These are phyloP conservation scores for Pseudogymnoascus sp. DNA, from an alignment of 2,329 filamentous ascomycete species.

Conservation along the genomic window DNA sequence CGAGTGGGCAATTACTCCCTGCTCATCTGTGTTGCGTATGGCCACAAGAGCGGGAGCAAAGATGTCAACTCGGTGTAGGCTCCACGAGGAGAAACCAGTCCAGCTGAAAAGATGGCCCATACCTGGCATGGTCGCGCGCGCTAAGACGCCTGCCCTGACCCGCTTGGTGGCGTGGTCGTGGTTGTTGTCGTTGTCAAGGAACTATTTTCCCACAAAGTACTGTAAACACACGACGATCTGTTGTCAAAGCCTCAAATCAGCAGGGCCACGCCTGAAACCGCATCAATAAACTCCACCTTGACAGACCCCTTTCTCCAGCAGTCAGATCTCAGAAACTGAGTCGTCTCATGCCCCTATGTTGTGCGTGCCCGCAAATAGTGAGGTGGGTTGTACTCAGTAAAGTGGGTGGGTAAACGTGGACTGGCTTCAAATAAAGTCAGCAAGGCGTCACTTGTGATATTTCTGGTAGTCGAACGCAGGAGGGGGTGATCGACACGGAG, in stretches of 20 bases:
- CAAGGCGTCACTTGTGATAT: background rate
- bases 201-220: background rate
- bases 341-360: conserved; percentile 4
- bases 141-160: background rate
- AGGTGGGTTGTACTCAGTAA: background rate
- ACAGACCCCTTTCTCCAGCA: background rate
- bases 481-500: background rate
- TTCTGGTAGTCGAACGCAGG: background rate
- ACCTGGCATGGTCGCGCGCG: background rate
- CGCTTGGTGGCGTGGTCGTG: background rate
- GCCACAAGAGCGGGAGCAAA: background rate
- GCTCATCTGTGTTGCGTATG: background rate
- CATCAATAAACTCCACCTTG: background rate
- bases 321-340: conserved; percentile 1
- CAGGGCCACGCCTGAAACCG: background rate
- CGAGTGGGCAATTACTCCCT: background rate
- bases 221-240: background rate
- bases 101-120: conserved; percentile 4
- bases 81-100: background rate
- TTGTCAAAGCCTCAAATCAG: conserved; percentile 4
- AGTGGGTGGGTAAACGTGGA: background rate
- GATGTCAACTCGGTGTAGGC: background rate
- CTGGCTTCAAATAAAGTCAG: background rate
- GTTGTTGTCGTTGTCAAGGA: background rate
- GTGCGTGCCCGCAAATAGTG: background rate